phyloP scores from a whole-genome alignment of 345 rosid genomes.

The Jatropha curcas region DNA sequence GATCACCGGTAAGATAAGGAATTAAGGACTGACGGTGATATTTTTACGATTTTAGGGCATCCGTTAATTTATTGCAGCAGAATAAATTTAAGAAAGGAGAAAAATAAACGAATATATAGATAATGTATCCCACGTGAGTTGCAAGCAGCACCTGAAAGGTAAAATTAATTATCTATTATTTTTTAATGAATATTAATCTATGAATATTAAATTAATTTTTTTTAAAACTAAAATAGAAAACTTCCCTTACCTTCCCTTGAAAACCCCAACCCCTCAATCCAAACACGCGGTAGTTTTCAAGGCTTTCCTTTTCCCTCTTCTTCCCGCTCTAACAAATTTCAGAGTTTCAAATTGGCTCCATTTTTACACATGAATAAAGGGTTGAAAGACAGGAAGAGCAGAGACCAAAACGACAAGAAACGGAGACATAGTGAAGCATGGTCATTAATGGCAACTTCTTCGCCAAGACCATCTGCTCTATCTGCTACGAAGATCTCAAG shows the following conservation, averaged over 20 bases:
- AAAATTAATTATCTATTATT: too few species aligned
- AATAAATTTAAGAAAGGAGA: too few species aligned
- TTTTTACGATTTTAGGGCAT: too few species aligned
- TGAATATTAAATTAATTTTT: too few species aligned
- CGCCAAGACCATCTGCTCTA: slow-evolving; percentile 70
- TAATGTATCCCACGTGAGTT: slow-evolving; percentile 5
- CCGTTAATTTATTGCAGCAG: too few species aligned
- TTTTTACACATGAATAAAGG: not conserved
- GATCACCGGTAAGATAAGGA: not conserved
- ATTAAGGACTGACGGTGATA: too few species aligned
- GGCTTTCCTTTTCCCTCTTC: not conserved
- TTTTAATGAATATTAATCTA: too few species aligned
- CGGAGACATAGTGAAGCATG: slow-evolving; percentile 18
- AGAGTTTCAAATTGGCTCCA: slow-evolving; percentile 25
- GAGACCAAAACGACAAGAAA: not conserved
- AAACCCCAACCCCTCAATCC: too few species aligned
- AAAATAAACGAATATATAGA: not conserved
- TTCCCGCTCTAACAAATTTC: slow-evolving; percentile 6
- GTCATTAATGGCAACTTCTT: slow-evolving; percentile 21
- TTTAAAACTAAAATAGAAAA: too few species aligned
- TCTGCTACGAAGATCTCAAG: slow-evolving; percentile 92
- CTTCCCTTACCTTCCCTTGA: too few species aligned
- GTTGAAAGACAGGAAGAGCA: not conserved
- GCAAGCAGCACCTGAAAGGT: slow-evolving; percentile 8
- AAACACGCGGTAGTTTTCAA: not conserved